Conservation (phyloP, 805 yeast species). For the Myxozyma neotropica region DNA sequence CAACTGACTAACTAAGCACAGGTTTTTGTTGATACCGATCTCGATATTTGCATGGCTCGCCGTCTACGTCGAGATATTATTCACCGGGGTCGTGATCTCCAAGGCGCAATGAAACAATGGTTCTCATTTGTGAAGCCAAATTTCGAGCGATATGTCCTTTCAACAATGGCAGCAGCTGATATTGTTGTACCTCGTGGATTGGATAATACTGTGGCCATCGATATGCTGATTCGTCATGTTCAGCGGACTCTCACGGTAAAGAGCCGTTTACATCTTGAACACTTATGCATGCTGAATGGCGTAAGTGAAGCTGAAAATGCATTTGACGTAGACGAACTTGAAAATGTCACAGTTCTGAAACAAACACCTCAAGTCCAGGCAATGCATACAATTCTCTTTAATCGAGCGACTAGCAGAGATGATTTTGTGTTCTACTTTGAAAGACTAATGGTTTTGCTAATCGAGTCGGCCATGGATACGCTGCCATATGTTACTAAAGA, state of each 20-base stretch:
- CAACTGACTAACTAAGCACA: background rate
- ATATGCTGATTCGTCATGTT: conserved; percentile 77
- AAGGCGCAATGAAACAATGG: conserved; percentile 88
- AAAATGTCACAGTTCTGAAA: conserved; percentile 41
- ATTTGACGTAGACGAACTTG: conserved; percentile 8
- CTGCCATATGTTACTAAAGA: conserved; percentile 46
- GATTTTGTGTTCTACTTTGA: conserved; percentile 88
- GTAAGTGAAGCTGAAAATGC: conserved; percentile 19
- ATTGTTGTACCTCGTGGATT: conserved; percentile 88
- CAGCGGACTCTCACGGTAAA: conserved; percentile 67
- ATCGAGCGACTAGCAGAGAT: conserved; percentile 58
- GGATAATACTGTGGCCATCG: conserved; percentile 76
- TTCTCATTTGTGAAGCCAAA: conserved; percentile 88
- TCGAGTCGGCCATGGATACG: conserved; percentile 48
- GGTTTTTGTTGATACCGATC: conserved; percentile 83
- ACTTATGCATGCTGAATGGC: conserved; percentile 50
- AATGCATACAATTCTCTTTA: conserved; percentile 69
- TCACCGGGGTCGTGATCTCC: conserved; percentile 80
- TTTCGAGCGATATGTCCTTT: conserved; percentile 71
- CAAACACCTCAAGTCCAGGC: conserved; percentile 68
- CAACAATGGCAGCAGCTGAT: conserved; percentile 79
- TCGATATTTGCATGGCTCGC: conserved; percentile 89
- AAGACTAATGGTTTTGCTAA: conserved; percentile 70
- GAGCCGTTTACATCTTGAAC: conserved; percentile 66
- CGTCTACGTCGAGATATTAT: conserved; percentile 84